These are phyloP conservation scores for Ajuga chamaepitys DNA, from an alignment of 257 asterid species.

Conservation along the genomic window DNA sequence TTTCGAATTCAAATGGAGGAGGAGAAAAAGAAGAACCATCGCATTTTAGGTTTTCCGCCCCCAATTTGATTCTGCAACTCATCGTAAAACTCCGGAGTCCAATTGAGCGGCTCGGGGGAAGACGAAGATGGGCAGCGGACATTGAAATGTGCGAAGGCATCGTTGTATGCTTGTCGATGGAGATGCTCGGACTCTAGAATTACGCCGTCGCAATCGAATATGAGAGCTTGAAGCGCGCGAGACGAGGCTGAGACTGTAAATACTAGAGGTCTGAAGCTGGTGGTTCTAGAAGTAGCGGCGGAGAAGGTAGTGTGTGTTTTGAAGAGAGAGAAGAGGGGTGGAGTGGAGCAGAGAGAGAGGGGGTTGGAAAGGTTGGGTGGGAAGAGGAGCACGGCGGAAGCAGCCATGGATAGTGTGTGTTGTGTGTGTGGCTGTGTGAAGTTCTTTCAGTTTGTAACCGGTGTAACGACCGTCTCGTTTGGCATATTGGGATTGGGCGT, in stretches of 20 bases:
- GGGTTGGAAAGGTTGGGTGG: slow-evolving; percentile 34
- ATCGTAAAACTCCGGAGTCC: slow-evolving; percentile 79
- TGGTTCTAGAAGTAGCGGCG: slow-evolving; percentile 11
- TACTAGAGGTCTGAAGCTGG: slow-evolving; percentile 20
- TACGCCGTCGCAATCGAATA: slow-evolving; percentile 92
- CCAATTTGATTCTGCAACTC: slow-evolving; percentile 77
- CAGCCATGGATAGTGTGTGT: slow-evolving; percentile 53
- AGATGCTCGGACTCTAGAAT: slow-evolving; percentile 90
- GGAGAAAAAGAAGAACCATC: slow-evolving; percentile 44
- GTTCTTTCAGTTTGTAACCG: neutral
- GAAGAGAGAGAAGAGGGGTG: slow-evolving; percentile 29
- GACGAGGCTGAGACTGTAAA: slow-evolving; percentile 45
- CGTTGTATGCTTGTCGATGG: slow-evolving; percentile 93
- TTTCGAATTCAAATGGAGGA: neutral
- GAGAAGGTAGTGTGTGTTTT: slow-evolving; percentile 14
- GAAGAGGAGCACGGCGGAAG: slow-evolving; percentile 40
- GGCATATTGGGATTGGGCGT: neutral
- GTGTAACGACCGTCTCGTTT: slow-evolving; percentile 9
- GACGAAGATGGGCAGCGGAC: slow-evolving; percentile 58
- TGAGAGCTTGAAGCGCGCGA: slow-evolving; percentile 60
- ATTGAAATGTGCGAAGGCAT: slow-evolving; percentile 74
- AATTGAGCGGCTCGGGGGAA: slow-evolving; percentile 44
- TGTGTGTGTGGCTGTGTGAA: slow-evolving; percentile 20
- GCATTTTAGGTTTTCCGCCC: slow-evolving; percentile 96
- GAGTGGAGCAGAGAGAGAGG: slow-evolving; percentile 22